These are phyloP conservation scores for Nakaseomyces uthaithaninus DNA, from an alignment of 1,139 yeast species.

Conservation along the genomic window DNA sequence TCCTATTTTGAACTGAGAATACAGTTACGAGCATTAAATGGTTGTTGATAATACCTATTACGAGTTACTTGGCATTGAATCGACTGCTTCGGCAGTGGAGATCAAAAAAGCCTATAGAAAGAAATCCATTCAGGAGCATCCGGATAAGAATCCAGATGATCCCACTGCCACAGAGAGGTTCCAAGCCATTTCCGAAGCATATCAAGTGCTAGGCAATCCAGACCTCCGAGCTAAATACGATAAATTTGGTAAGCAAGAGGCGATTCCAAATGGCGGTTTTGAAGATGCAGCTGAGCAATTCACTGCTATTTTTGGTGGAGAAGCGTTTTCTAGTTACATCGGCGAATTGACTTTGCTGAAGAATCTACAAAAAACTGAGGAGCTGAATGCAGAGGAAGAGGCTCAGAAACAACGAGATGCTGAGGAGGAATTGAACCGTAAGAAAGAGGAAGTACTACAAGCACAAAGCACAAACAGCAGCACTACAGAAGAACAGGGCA, in stretches of 20 bases:
- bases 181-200: conserved; percentile 56
- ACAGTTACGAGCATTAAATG: too few species aligned
- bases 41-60: conserved; percentile 85
- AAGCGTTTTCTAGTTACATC: conserved; percentile 76
- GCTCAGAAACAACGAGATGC: conserved; percentile 33
- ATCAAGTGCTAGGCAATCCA: conserved; percentile 74
- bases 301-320: conserved; percentile 87
- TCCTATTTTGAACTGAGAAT: too few species aligned
- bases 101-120: conserved; percentile 88
- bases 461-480: not conserved
- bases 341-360: conserved; percentile 85
- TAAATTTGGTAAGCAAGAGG: conserved; percentile 75
- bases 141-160: conserved; percentile 80
- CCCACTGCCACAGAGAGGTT: conserved; percentile 65
- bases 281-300: conserved; percentile 87
- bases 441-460: conserved; percentile 12
- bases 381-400: conserved; percentile 38
- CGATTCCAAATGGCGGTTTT: conserved; percentile 74
- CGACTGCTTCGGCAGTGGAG: conserved; percentile 66
- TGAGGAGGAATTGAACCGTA: conserved; percentile 18
- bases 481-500: not conserved
- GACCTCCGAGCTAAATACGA: conserved; percentile 70
- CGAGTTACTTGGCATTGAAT: conserved; percentile 57
- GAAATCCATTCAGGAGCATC: conserved; percentile 79
- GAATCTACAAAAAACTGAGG: conserved; percentile 64